These are phyloP conservation scores for Aristolochia californica DNA, from an alignment of 164 flowering plant genomes.

Conservation along the genomic window DNA sequence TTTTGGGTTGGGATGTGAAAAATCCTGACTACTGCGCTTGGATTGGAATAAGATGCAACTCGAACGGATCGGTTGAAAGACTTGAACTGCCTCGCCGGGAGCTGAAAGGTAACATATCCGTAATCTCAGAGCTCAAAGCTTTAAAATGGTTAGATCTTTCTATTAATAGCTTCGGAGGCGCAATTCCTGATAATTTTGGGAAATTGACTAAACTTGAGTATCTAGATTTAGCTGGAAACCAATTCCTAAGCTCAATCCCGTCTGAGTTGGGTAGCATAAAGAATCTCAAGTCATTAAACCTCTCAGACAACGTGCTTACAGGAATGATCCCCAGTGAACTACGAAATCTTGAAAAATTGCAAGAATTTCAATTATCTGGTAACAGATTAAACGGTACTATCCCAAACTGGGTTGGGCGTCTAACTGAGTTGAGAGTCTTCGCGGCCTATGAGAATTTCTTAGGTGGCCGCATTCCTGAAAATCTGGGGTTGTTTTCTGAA, in stretches of 20 bases:
- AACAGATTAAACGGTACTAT: slow-evolving; percentile 72
- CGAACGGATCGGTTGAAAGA: slow-evolving; percentile 49
- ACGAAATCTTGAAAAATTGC: no score
- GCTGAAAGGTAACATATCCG: no score
- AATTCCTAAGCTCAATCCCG: slow-evolving; percentile 57
- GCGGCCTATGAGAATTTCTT: slow-evolving; percentile 82
- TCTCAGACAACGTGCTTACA: slow-evolving; percentile 52
- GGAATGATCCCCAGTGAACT: no score
- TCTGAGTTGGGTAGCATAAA: slow-evolving; percentile 43
- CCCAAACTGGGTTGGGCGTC: slow-evolving; percentile 67
- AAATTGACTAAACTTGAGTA: slow-evolving; percentile 57
- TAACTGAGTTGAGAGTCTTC: slow-evolving; percentile 54
- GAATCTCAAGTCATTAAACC: slow-evolving; percentile 63
- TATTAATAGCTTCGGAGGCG: slow-evolving; percentile 61
- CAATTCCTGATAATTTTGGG: slow-evolving; percentile 61
- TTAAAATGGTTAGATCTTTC: no score
- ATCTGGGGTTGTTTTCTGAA: no score
- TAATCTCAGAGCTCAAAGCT: no score
- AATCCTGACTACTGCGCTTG: slow-evolving; percentile 59
- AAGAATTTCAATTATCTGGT: no score
- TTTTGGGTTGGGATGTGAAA: slow-evolving; percentile 49
- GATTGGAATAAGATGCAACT: slow-evolving; percentile 53
- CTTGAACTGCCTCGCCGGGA: slow-evolving; percentile 55
- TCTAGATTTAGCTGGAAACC: slow-evolving; percentile 79
- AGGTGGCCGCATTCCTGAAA: slow-evolving; percentile 56